These are phyloP conservation scores for Camellia lanceoleosa DNA, from an alignment of 148 eudicot species.

Conservation along the genomic window DNA sequence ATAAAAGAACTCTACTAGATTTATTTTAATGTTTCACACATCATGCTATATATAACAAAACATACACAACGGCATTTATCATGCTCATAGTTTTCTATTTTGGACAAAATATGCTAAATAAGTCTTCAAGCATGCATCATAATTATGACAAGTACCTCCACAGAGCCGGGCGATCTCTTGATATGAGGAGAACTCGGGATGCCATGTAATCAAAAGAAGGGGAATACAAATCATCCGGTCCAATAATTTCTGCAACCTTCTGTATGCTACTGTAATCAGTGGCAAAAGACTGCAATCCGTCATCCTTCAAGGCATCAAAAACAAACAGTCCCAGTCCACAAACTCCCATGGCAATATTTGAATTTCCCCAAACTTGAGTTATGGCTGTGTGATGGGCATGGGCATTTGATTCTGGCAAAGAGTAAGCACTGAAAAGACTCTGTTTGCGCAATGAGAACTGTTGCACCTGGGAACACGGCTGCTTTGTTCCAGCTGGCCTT, in stretches of 20 bases:
- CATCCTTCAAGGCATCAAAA: conserved; percentile 56
- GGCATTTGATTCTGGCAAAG: conserved; percentile 61
- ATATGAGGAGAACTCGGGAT: conserved; percentile 69
- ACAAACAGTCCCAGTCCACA: conserved; percentile 69
- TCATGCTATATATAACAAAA: background rate
- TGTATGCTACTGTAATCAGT: conserved; percentile 32
- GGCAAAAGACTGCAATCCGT: conserved; percentile 35
- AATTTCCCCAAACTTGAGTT: conserved; percentile 92
- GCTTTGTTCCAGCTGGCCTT: conserved; percentile 43
- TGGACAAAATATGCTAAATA: background rate
- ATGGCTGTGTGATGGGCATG: conserved; percentile 55
- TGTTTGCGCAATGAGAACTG: conserved; percentile 70
- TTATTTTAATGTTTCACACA: conserved; percentile 3
- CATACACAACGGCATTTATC: background rate
- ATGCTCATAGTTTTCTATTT: background rate
- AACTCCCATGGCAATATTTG: conserved; percentile 70
- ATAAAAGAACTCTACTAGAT: background rate
- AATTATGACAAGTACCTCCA: conserved; percentile 56
- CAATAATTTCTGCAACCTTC: conserved; percentile 56
- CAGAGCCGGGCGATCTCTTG: conserved; percentile 86
- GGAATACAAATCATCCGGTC: conserved; percentile 74
- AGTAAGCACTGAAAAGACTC: conserved; percentile 56
- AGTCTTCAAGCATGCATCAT: background rate
- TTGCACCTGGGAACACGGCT: conserved; percentile 52
- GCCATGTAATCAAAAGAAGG: conserved; percentile 74